These are phyloP conservation scores for Alternaria angustiovoidea DNA, from an alignment of 2,329 filamentous ascomycete species.

Conservation along the genomic window DNA sequence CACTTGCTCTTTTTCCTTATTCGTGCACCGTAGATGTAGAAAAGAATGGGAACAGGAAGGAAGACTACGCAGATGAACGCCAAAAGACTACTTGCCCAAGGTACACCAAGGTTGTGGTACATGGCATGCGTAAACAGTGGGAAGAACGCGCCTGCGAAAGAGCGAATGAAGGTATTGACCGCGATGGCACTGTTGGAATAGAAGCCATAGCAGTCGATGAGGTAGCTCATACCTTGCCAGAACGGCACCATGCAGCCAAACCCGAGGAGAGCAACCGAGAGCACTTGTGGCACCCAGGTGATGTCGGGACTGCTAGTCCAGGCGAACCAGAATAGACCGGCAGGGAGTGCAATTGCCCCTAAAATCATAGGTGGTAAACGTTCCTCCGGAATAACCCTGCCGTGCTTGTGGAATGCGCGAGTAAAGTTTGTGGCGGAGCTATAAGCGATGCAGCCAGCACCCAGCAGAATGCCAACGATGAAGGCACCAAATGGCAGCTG, in stretches of 20 bases:
- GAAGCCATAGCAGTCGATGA: conserved; percentile 70
- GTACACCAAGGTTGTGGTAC: conserved; percentile 47
- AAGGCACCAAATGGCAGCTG: conserved; percentile 72
- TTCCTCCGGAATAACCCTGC: conserved; percentile 65
- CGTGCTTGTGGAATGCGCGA: conserved; percentile 40
- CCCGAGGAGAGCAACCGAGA: conserved; percentile 68
- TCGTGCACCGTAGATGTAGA: conserved; percentile 46
- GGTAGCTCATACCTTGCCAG: conserved; percentile 84
- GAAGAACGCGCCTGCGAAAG: conserved; percentile 59
- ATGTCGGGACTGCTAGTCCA: conserved; percentile 62
- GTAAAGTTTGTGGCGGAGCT: conserved; percentile 47
- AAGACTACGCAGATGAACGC: conserved; percentile 45
- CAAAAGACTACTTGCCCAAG: conserved; percentile 46
- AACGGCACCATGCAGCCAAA: conserved; percentile 81
- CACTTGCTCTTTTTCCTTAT: conserved; percentile 46
- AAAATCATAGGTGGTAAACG: conserved; percentile 72
- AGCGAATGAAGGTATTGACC: conserved; percentile 61
- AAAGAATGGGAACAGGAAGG: conserved; percentile 47
- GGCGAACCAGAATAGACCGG: conserved; percentile 68
- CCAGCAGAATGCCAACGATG: conserved; percentile 68
- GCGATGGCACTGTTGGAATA: conserved; percentile 58
- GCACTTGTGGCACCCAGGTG: conserved; percentile 64
- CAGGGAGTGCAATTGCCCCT: conserved; percentile 65
- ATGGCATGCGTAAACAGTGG: conserved; percentile 61
- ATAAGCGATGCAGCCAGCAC: conserved; percentile 42